These are phyloP conservation scores for Suillus subluteus DNA, from an alignment of 768 basidiomycete species.

Conservation along the genomic window DNA sequence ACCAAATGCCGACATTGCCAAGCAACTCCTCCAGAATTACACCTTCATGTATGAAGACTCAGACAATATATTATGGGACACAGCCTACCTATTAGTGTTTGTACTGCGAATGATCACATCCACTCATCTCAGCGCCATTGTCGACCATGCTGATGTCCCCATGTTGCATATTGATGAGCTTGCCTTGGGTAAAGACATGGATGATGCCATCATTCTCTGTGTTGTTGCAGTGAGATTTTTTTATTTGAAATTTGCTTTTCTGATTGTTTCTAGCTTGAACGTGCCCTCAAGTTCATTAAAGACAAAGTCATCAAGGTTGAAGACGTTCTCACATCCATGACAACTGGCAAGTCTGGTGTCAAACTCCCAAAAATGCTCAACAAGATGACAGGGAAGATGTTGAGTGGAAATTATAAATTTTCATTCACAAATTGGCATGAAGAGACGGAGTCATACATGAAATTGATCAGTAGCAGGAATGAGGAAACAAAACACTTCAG, in stretches of 20 bases:
- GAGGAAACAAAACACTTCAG: too few relatives aligned
- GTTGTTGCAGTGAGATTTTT: not conserved
- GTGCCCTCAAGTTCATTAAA: not conserved
- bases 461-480: too few relatives aligned
- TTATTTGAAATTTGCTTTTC: not conserved
- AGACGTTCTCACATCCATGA: not conserved
- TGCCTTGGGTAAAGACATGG: not conserved
- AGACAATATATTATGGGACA: not conserved
- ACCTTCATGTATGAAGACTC: slow-evolving; percentile 12
- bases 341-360: not conserved
- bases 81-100: not conserved
- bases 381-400: not conserved
- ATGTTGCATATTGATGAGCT: not conserved
- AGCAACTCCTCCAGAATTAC: not conserved
- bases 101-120: too few relatives aligned
- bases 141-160: too few relatives aligned
- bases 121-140: too few relatives aligned
- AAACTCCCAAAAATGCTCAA: not conserved
- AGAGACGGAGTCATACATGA: too few relatives aligned
- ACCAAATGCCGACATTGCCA: not conserved
- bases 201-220: not conserved
- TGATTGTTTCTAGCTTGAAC: not conserved
- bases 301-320: slow-evolving; percentile 3
- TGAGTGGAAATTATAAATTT: too few relatives aligned
- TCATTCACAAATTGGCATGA: too few relatives aligned